Base-by-base conservation (phyloP, 208 protist species). In the Trypanosoma lewisi region DNA sequence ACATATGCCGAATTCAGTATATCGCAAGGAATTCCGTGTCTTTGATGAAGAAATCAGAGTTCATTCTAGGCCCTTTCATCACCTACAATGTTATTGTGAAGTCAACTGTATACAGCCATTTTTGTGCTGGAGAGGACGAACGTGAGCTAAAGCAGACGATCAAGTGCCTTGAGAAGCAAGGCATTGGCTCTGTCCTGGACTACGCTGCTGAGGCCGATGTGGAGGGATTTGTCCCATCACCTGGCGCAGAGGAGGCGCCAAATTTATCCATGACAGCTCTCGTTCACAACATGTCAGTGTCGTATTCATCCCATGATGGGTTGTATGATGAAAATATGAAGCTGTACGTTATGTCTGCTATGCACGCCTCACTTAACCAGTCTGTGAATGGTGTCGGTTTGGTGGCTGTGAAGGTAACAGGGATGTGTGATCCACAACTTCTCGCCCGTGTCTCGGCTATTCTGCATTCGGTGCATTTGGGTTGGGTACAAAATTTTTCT, bases 171-270 rank as follows among this genome's bases (percentile, higher is more conserved):
- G 75, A 78, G 7, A 53, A 68, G 17, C 67, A 72, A 30, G 83
- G 89, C 50, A 83, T 98, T 48, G 94, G 91, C 30, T 75, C 90
- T 49, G 95, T 98, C 33, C 82, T 98, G 25, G 97, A 98, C 77
- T 98, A 98, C 66, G 93, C 94, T 3, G 97, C 93, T 16, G 97
- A 98, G 80, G 87, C 85, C 0, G 92, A 97, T 67, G 81, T 80
- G 11, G 80, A 78, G 71, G 78, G 81, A 44, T 91, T 93, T 57
- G 74, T 75, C 5, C 85, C 89, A 0, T 41, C 68, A 33, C 86
- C 89, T 27, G 89, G 85, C 7, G 14, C 27, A 19, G 68, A 69
- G 12, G 70, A 80, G 51, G 77, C 74, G 11, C 87, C 87, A 4
- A 80, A 91, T 52, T 63, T 93, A 25, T 90, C 74, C 39, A 89